Evolutionary conservation across 495 filamentous ascomycete species (phyloP), one percentile per base, ranked within the genome.

Genomic region (Amorphotheca resinae): DNA sequence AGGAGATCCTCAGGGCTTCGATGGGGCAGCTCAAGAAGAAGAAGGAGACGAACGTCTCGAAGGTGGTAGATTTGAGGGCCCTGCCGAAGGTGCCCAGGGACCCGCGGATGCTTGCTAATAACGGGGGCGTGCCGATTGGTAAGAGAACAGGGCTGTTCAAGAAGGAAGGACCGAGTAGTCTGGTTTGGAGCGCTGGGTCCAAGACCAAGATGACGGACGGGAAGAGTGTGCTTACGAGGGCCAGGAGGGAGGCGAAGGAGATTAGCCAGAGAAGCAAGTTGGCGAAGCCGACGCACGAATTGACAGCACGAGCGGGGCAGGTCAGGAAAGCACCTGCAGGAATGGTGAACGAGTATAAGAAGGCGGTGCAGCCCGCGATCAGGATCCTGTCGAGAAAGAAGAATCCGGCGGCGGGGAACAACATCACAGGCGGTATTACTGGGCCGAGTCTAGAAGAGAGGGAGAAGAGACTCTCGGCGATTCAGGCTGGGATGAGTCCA

Each of bases 21-120:
- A 53, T 77, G 39, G 63, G 69, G 23, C 66, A 63, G 2, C 64
- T 76, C 42, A 67, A 65, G 38, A 63, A 65, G 18, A 61, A 70
- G 33, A 62, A 65, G n/a, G 64, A 59, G 3, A 61, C 63, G 22
- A 58, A 74, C 39, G 66, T 63, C 6, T 60, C 64, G 16, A 66
- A 69, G 38, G 55, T 74, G 17, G 59, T 71, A 21, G 44, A 49
- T 33, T 22, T 52, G 33, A 46, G 26, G 30, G 15, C 21, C 1
- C 18, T 55, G 15, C 54, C 54, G 4, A 58, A 55, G 33, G 11
- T 58, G 3, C 55, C 55, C 0, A 49, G 41, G 25, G 55, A 58
- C 38, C 55, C 55, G 3, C 33, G 55, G 25, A 58, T 58, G 55
- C 26, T 58, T 1, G 51, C 55, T 3, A 54, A 58, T 34, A 55